Base-by-base conservation (phyloP, 2,329 filamentous ascomycete genomes). In the Pseudogymnoascus sp. region DNA sequence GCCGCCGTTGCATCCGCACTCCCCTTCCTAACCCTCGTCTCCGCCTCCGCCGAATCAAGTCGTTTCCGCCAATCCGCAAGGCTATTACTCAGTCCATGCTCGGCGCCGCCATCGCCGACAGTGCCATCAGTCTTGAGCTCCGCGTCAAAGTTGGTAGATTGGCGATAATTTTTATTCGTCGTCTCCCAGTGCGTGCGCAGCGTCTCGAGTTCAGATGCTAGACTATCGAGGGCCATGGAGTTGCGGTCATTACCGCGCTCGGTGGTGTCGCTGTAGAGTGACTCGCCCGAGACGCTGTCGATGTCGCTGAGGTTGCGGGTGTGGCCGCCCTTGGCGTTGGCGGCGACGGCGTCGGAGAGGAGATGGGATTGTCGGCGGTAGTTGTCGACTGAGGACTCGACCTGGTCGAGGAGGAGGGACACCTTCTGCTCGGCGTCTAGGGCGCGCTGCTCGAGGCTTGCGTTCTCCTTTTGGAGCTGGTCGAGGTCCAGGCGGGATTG, bases 341-440 rank as follows among this genome's bases (percentile, higher is more conserved):
- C 68, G 27, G 66, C 69, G n/a, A 71, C 69, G 31, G 73, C 73
- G 5, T 76, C 77, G 60, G 78, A 77, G 62, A 78, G 51, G 79
- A 82, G 55, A 39, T 87, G 82, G 68, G 84, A 87, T 63, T 84
- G 91, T 41, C 94, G 89, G 62, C 94, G 89, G 75, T 97, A 97
- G 73, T 90, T 96, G 75, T 94, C 92, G 13, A 99, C 94, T 3
- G 91, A 96, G 41, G 87, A 86, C 74, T 96, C 93, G 38, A 99
- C 92, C 72, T 97, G 93, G 73, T 97, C 92, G 10, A 99, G 85
- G 59, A 99, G 85, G 70, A 96, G 84, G 33, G 90, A 91, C 21
- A 99, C 94, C 71, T 96, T 96, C 67, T 90, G 87, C 77, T 99
- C 94, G 1, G 94, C 94, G 73, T 97, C 93, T 60, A 85, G 81